A percentile compares a stretch with the other conserved stretches of the same genome.
Conservation (phyloP, 768 basidiomycete genomes). For the Naganishia vaughanmartiniae region DNA sequence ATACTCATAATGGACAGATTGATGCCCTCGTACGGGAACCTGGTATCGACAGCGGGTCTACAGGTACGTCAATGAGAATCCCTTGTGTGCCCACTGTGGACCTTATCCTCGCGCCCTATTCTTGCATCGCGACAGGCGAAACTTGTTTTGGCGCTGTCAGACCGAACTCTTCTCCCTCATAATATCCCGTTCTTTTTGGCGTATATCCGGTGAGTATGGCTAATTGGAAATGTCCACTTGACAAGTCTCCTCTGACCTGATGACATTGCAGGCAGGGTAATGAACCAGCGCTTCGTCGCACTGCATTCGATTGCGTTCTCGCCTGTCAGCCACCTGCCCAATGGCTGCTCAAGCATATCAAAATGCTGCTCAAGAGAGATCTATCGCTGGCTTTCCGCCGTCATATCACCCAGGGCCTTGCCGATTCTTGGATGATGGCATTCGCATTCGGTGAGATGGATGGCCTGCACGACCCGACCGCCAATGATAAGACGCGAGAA, state of each 20-base stretch:
- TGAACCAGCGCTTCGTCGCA: slow-evolving; percentile 81
- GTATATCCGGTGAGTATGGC: slow-evolving; percentile 68
- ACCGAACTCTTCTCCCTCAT: slow-evolving; percentile 71
- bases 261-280: slow-evolving; percentile 71
- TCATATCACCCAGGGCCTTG: slow-evolving; percentile 79
- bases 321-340: slow-evolving; percentile 68
- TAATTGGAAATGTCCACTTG: background rate
- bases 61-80: slow-evolving; percentile 63
- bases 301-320: slow-evolving; percentile 85
- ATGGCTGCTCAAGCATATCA: slow-evolving; percentile 27
- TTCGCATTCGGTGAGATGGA: slow-evolving; percentile 90
- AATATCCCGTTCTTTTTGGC: slow-evolving; percentile 84
- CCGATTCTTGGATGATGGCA: slow-evolving; percentile 79
- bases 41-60: slow-evolving; percentile 82
- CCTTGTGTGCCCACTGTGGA: background rate
- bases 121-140: background rate
- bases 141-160: slow-evolving; percentile 3
- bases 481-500: slow-evolving; percentile 61
- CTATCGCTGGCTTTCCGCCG: slow-evolving; percentile 76
- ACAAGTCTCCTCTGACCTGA: background rate
- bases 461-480: slow-evolving; percentile 55
- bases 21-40: slow-evolving; percentile 90
- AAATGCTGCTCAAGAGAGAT: slow-evolving; percentile 54
- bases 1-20: slow-evolving; percentile 71
- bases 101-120: background rate